Evolutionary conservation across 2,329 filamentous ascomycete species (phyloP).

Genomic region (Chaetomium sp.): DNA sequence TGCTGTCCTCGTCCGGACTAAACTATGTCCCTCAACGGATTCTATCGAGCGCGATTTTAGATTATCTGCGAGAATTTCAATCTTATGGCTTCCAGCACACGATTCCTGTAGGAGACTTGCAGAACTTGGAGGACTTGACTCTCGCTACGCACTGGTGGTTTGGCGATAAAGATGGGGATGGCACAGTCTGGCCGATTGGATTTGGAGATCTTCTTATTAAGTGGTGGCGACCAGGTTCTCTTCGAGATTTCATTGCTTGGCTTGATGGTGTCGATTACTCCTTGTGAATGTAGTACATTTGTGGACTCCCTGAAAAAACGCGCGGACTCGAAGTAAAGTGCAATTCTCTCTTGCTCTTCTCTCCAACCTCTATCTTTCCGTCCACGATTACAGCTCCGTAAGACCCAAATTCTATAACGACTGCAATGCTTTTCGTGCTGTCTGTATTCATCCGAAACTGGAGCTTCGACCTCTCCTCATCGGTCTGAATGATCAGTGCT

Average conservation of each 20-base stretch:
- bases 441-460: neutral
- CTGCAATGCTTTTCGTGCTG: neutral
- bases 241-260: neutral
- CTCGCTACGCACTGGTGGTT: neutral
- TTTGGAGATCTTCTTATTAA: neutral
- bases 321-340: neutral
- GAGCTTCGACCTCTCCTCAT: conserved; percentile 1
- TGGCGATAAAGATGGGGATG: neutral
- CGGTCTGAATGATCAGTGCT: neutral
- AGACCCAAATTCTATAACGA: neutral
- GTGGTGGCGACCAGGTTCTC: neutral
- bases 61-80: neutral
- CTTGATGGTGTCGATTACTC: neutral
- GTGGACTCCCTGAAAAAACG: neutral
- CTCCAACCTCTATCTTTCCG: neutral
- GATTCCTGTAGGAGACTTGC: neutral
- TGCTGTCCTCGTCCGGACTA: neutral
- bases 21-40: neutral
- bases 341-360: neutral
- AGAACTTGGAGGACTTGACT: neutral
- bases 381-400: neutral
- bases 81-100: neutral
- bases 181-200: neutral
- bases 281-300: neutral
- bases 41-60: neutral